A percentile compares a stretch with the other conserved stretches of the same genome.
These are phyloP conservation scores for Trametes coccinea DNA, from an alignment of 768 basidiomycete species.

Conservation along the genomic window DNA sequence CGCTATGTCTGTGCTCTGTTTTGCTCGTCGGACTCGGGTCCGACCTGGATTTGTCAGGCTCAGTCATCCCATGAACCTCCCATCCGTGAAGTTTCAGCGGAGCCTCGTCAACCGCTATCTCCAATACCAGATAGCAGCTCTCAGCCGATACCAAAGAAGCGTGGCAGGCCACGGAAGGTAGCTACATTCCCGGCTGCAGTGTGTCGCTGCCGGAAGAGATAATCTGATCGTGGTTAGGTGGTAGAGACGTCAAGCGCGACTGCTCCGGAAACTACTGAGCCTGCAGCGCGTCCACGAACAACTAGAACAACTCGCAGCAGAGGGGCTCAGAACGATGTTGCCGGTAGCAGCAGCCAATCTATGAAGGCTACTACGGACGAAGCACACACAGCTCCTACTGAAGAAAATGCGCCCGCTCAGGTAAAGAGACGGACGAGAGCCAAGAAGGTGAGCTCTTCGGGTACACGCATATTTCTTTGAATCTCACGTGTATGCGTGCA, in stretches of 20 bases:
- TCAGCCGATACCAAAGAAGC: background rate
- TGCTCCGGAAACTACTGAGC: background rate
- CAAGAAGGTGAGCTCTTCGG: background rate
- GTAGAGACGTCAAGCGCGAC: background rate
- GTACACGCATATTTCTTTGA: too few species aligned
- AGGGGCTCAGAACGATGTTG: background rate
- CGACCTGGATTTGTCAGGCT: background rate
- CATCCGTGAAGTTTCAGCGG: background rate
- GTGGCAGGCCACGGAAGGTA: background rate
- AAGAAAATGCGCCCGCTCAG: background rate
- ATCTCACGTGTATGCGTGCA: too few species aligned
- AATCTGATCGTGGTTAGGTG: background rate
- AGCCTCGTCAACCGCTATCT: background rate
- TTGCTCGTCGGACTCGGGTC: background rate
- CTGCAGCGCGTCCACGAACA: background rate
- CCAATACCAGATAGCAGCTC: conserved; percentile 2
- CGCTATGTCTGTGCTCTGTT: background rate
- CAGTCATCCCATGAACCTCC: background rate
- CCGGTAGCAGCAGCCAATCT: too few species aligned
- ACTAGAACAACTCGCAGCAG: background rate
- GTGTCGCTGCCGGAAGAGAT: too few species aligned
- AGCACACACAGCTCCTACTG: background rate
- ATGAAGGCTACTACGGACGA: background rate
- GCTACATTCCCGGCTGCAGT: background rate
- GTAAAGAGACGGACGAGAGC: background rate